Percentiles rank a stretch among this genome's conserved stretches.
These are phyloP conservation scores for Ettlia oleoabundans DNA, from an alignment of 139 green algal species.

Conservation along the genomic window DNA sequence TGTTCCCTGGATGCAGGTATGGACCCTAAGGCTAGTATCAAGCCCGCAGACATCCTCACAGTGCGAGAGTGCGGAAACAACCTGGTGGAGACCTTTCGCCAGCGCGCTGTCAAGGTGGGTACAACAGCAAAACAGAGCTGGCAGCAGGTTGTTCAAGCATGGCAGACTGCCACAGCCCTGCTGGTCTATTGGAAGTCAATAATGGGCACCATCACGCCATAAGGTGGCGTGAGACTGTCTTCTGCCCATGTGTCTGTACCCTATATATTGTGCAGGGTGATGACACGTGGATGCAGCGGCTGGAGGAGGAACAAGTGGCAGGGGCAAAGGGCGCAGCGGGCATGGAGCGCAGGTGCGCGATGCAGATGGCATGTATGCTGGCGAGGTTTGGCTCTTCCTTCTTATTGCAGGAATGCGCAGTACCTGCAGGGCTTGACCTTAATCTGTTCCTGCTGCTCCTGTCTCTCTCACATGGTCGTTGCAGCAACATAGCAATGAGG, in stretches of 20 bases:
- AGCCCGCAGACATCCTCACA: constrained; percentile 37
- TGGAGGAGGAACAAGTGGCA: constrained; percentile 50
- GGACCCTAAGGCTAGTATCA: constrained; percentile 16
- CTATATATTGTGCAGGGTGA: background rate
- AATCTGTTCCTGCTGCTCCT: too few relatives aligned
- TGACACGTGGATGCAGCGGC: constrained; percentile 40
- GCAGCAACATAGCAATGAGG: constrained; percentile 41
- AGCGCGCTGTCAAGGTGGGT: constrained; percentile 41
- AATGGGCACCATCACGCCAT: too few relatives aligned
- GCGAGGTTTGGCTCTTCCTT: too few relatives aligned
- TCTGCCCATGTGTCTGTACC: too few relatives aligned
- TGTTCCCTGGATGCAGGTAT: constrained; percentile 14
- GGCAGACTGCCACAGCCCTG: too few relatives aligned
- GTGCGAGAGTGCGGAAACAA: constrained; percentile 49
- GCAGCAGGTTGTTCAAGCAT: too few relatives aligned
- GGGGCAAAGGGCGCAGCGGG: constrained; percentile 45
- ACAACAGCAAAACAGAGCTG: background rate
- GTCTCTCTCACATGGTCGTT: too few relatives aligned
- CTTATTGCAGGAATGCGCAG: background rate
- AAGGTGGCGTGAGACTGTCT: too few relatives aligned
- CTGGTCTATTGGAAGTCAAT: too few relatives aligned
- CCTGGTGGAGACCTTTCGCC: constrained; percentile 49
- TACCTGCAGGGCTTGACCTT: background rate
- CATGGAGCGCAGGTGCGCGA: constrained; percentile 39
- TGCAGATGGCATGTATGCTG: too few relatives aligned